phyloP scores from a whole-genome alignment of 148 eudicot species.

The Talinum fruticosum region DNA sequence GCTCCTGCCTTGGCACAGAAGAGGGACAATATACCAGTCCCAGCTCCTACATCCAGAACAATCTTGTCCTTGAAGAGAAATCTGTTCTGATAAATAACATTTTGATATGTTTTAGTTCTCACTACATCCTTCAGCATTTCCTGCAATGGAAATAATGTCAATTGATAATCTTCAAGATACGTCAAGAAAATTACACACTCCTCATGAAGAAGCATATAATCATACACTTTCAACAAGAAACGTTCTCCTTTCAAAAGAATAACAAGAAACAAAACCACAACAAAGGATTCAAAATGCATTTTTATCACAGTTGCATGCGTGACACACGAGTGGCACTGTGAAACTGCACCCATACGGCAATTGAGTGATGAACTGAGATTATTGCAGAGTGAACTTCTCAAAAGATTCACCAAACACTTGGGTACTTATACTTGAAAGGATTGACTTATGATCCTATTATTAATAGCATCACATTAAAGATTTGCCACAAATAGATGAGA shows the following conservation, averaged over 20 bases:
- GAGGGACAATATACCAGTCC: slow-evolving; percentile 94
- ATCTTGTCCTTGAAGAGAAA: slow-evolving; percentile 88
- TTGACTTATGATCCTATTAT: no score
- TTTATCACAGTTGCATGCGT: no score
- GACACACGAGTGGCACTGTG: no score
- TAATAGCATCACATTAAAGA: no score
- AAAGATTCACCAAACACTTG: no score
- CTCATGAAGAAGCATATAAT: background rate
- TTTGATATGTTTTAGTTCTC: slow-evolving; percentile 94
- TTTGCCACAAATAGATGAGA: no score
- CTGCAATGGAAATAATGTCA: slow-evolving; percentile 41
- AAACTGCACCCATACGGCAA: no score
- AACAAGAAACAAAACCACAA: background rate
- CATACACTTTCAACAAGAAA: background rate
- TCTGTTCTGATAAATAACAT: slow-evolving; percentile 75
- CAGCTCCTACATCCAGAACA: slow-evolving; percentile 98
- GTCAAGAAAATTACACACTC: background rate
- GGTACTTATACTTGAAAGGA: no score
- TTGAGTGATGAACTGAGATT: no score
- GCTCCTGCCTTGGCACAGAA: slow-evolving; percentile 99
- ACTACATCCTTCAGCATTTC: slow-evolving; percentile 96
- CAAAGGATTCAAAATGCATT: no score
- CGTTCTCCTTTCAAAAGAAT: background rate
- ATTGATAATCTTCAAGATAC: background rate
- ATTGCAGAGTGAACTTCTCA: no score